Evolutionary conservation across 768 basidiomycete genomes (phyloP).

Genomic region (Tulasnella sp.): DNA sequence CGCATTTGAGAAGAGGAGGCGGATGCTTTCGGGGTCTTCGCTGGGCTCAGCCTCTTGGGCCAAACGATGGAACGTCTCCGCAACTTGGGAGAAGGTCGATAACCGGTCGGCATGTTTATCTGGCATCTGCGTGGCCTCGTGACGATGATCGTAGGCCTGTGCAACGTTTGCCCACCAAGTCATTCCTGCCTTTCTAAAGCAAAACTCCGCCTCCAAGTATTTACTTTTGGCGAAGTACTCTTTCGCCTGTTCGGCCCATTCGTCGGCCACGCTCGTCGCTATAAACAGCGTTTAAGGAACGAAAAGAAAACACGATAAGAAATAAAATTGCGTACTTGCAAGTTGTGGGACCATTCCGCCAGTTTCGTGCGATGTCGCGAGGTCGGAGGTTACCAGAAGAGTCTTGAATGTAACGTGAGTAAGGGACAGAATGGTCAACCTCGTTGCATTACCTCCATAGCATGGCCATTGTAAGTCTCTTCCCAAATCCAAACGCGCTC

Average conservation of each 20-base stretch:
- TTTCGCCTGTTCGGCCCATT: slow-evolving; percentile 11
- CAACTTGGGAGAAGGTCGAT: neutral
- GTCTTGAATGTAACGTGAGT: neutral
- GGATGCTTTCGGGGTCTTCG: neutral
- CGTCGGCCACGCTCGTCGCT: neutral
- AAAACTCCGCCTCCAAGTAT: neutral
- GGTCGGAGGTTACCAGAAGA: slow-evolving; percentile 1
- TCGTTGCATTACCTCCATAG: slow-evolving; percentile 7
- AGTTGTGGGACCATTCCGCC: neutral
- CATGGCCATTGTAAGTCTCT: neutral
- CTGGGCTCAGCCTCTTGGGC: neutral
- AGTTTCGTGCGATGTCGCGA: neutral
- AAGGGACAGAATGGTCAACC: neutral
- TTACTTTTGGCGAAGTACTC: neutral
- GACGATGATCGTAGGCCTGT: neutral
- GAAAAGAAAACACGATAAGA: neutral
- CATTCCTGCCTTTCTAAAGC: slow-evolving; percentile 15
- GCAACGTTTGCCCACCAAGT: neutral
- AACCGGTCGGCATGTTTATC: neutral
- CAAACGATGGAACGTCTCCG: neutral
- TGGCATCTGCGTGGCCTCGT: neutral
- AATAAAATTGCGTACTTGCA: neutral
- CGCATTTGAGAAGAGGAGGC: neutral
- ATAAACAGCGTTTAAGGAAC: neutral
- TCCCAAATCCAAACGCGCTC: slow-evolving; percentile 22